Evolutionary conservation across 495 filamentous ascomycete species (phyloP).

Genomic region (Hypoxylon lenormandii): DNA sequence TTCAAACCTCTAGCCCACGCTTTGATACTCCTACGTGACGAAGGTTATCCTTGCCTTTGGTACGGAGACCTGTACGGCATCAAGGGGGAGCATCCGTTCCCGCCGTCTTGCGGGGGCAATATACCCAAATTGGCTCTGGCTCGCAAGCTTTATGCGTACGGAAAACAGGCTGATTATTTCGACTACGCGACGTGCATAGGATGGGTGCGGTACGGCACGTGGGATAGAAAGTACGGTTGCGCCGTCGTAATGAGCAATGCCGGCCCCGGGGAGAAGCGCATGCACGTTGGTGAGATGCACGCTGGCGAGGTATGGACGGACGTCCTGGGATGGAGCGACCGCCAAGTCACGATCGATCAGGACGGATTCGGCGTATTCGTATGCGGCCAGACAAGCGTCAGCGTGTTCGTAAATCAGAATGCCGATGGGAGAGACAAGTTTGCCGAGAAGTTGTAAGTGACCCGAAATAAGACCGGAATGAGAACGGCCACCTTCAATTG

Average conservation of each 20-base stretch:
- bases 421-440: constrained; percentile 66
- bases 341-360: constrained; percentile 64
- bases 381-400: constrained; percentile 65
- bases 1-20: constrained; percentile 72
- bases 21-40: constrained; percentile 72
- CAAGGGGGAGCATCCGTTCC: constrained; percentile 62
- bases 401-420: constrained; percentile 71
- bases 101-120: constrained; percentile 69
- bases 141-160: constrained; percentile 76
- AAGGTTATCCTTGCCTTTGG: constrained; percentile 77
- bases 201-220: constrained; percentile 73
- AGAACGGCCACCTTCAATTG: constrained; percentile 17
- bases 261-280: constrained; percentile 63
- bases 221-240: constrained; percentile 63
- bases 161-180: constrained; percentile 75
- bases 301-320: constrained; percentile 72
- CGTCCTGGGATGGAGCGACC: constrained; percentile 63
- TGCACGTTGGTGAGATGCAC: constrained; percentile 71
- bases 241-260: constrained; percentile 71
- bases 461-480: background rate
- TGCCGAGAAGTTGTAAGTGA: constrained; percentile 38
- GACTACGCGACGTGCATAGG: constrained; percentile 75
- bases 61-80: constrained; percentile 83
- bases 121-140: constrained; percentile 72
- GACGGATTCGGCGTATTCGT: constrained; percentile 69